Conservation (phyloP, 2,329 filamentous ascomycete genomes). For the Sporothrix luriei region DNA sequence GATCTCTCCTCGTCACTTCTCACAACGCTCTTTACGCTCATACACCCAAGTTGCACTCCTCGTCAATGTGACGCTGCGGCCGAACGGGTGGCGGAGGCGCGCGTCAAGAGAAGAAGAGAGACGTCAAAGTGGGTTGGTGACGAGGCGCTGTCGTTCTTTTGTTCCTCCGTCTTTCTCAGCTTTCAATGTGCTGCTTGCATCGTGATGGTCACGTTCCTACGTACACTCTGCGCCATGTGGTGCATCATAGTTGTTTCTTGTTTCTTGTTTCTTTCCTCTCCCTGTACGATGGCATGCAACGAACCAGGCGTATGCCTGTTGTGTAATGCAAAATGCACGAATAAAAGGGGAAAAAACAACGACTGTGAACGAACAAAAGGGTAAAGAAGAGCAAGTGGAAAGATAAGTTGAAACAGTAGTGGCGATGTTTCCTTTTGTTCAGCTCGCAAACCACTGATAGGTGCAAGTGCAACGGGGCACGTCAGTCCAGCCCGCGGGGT, state of each 20-base stretch:
- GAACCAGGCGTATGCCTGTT: neutral
- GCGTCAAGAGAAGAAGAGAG: constrained; percentile 2
- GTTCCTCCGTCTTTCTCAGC: neutral
- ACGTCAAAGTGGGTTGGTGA: neutral
- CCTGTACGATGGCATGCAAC: neutral
- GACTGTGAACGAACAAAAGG: neutral
- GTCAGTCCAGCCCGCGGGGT: neutral
- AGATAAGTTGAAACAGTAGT: constrained; percentile 24
- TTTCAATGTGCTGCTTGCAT: neutral
- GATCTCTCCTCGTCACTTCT: neutral
- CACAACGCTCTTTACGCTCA: neutral
- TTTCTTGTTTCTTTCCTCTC: neutral
- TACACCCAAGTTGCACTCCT: neutral
- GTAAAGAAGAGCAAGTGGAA: neutral
- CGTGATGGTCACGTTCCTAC: neutral
- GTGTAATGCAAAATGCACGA: neutral
- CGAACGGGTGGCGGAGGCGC: constrained; percentile 29
- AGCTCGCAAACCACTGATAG: neutral
- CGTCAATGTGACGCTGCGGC: constrained; percentile 22
- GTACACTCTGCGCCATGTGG: neutral
- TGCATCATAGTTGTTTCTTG: constrained; percentile 15
- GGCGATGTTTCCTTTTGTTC: constrained; percentile 25
- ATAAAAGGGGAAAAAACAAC: neutral
- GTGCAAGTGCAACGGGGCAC: neutral
- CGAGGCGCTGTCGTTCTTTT: neutral